These are phyloP conservation scores for Akanthomyces lecanii DNA, from an alignment of 2,329 filamentous ascomycete genomes.

Conservation along the genomic window DNA sequence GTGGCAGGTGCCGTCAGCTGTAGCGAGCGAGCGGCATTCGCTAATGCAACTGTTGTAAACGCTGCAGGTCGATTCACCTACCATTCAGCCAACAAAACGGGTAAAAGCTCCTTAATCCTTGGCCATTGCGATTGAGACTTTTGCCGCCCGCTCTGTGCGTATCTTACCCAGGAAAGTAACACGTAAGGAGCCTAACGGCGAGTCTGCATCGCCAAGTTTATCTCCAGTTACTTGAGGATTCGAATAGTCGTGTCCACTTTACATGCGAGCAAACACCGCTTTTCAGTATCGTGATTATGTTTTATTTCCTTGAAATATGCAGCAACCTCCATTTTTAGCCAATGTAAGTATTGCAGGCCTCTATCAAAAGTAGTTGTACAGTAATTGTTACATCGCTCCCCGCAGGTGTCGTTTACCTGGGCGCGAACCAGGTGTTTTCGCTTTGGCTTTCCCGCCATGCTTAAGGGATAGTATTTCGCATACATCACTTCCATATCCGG, in stretches of 20 bases:
- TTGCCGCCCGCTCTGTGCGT: background rate
- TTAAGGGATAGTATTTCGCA: background rate
- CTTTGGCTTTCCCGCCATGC: background rate
- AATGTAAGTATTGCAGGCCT: background rate
- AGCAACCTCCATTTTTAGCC: background rate
- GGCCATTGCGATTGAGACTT: background rate
- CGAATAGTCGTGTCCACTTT: no score
- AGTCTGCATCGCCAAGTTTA: background rate
- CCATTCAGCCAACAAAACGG: background rate
- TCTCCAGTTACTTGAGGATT: no score
- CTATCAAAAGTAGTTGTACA: conserved; percentile 13
- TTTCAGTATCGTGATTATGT: background rate
- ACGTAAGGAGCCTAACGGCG: background rate
- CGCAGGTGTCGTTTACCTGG: background rate
- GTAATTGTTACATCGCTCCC: conserved; percentile 11
- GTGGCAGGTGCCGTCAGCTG: conserved; percentile 13
- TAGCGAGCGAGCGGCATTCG: conserved; percentile 12
- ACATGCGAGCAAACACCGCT: background rate
- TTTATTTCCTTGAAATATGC: background rate
- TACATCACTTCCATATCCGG: background rate
- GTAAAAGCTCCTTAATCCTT: background rate
- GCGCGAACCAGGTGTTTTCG: background rate
- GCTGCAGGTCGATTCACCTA: background rate
- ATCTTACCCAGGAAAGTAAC: no score
- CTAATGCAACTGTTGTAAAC: background rate